These are phyloP conservation scores for Gracilaria vermiculophylla DNA, from an alignment of 23 red algal genomes.

Conservation along the genomic window DNA sequence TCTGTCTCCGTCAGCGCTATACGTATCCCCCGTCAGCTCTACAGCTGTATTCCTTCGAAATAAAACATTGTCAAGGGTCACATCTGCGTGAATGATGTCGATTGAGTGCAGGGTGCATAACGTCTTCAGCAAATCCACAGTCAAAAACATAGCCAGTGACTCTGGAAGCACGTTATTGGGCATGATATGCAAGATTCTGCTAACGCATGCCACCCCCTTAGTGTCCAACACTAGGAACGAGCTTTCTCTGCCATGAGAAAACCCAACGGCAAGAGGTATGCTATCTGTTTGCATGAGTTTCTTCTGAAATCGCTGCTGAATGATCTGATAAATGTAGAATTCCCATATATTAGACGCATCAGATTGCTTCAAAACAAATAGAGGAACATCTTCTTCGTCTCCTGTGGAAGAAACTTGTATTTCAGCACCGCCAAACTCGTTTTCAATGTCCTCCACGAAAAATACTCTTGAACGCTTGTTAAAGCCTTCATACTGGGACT, in stretches of 20 bases:
- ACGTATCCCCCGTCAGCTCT: constrained; percentile 18
- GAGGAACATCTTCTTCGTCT: constrained; percentile 27
- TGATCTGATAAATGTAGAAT: constrained; percentile 57
- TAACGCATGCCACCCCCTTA: background rate
- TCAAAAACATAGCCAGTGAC: constrained; percentile 49
- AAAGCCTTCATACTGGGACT: background rate
- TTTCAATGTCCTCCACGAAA: constrained; percentile 40
- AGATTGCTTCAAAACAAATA: constrained; percentile 46
- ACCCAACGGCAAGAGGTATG: constrained; percentile 34
- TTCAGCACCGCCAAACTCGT: background rate
- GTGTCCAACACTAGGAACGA: constrained; percentile 36
- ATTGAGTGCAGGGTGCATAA: constrained; percentile 28
- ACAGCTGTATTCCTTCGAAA: constrained; percentile 29
- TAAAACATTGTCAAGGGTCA: constrained; percentile 54
- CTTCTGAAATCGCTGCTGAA: constrained; percentile 4
- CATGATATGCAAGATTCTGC: background rate
- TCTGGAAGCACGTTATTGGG: constrained; percentile 23
- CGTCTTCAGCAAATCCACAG: constrained; percentile 45
- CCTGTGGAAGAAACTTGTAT: background rate
- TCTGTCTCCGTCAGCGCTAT: background rate
- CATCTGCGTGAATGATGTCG: constrained; percentile 47
- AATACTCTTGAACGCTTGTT: constrained; percentile 14
- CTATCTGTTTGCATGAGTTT: constrained; percentile 12
- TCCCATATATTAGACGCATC: constrained; percentile 41
- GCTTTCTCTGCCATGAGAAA: constrained; percentile 2